Evolutionary conservation across 2,329 filamentous ascomycete genomes (phyloP), one percentile per base, ranked within the genome.

Genomic region (Fusarium stilboides): DNA sequence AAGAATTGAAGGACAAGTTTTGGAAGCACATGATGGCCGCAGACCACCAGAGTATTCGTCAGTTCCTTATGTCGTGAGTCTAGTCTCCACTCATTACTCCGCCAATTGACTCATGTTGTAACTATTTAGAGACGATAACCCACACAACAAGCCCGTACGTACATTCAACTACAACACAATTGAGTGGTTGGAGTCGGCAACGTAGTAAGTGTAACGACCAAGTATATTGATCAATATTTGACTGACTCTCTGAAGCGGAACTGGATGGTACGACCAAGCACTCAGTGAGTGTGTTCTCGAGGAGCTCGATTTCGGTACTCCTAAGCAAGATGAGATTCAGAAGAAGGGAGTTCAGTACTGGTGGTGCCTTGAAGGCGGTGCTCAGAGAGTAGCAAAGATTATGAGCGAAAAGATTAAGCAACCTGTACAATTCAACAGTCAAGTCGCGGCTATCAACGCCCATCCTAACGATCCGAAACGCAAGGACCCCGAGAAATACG

Each of bases 41-140:
- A 1, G 69, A 71, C 5, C 45, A 62, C 15, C 54, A 59, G 52
- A 71, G 69, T 19, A 51, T 61, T 17, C 65, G 69, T 0, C 68
- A 71, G 33, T 71, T 45, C 15, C 69, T 71, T 44, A 47, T 50
- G 19, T 57, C 67, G 69, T 68, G 14, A 71, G 68, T 65, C 10
- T 31, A 31, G 28, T 13, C 28, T 10, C 28, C 28, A 13, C 28
- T 31, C 28, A 13, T 31, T 10, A 31, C 10, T 5, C 10, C 28
- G 28, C 28, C 28, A 31, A 4, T 5, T 28, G 5, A 31, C 28
- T 31, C 28, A 31, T 31, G 28, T 10, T 31, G 28, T 31, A 13
- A 31, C 28, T 13, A 5, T 13, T 31, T 13, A 31, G 28, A 31
- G 28, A 31, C 28, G 28, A 31, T 4, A 12, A 13, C 28, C 28